Evolutionary conservation across 176 grass and related monocot species (phyloP).

Genomic region (Oryza coarctata): DNA sequence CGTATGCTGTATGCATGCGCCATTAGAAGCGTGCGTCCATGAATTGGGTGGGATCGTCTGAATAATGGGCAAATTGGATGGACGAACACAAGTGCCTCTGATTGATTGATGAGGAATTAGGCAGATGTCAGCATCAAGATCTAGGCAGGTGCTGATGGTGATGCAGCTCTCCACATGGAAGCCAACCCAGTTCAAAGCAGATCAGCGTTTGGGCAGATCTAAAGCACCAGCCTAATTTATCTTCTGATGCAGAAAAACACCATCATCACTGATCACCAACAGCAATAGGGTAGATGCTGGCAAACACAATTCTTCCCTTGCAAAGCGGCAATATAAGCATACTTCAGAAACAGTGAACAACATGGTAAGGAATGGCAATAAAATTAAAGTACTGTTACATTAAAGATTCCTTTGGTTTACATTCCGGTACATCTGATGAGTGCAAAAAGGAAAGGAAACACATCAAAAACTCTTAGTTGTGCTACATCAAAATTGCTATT

Average conservation of each 20-base stretch:
- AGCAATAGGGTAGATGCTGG: not conserved
- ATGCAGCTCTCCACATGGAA: conserved; percentile 8
- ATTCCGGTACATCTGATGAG: not conserved
- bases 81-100: not conserved
- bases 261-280: not conserved
- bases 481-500: not conserved
- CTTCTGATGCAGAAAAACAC: not conserved
- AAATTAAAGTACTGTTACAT: not conserved
- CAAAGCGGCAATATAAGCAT: not conserved
- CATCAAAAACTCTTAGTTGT: conserved; percentile 7
- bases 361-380: not conserved
- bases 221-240: not conserved
- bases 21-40: conserved; percentile 18
- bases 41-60: conserved; percentile 8
- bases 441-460: conserved; percentile 16
- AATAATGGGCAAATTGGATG: not conserved
- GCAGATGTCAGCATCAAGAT: not conserved
- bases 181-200: not conserved
- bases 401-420: not conserved
- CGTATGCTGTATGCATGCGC: not conserved
- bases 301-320: not conserved
- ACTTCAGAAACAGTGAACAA: not conserved
- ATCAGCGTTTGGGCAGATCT: not conserved
- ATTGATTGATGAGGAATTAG: conserved; percentile 10
- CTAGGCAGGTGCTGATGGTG: not conserved